phyloP scores from a whole-genome alignment of 2,329 filamentous ascomycete species.

The Diaporthe humulicola region DNA sequence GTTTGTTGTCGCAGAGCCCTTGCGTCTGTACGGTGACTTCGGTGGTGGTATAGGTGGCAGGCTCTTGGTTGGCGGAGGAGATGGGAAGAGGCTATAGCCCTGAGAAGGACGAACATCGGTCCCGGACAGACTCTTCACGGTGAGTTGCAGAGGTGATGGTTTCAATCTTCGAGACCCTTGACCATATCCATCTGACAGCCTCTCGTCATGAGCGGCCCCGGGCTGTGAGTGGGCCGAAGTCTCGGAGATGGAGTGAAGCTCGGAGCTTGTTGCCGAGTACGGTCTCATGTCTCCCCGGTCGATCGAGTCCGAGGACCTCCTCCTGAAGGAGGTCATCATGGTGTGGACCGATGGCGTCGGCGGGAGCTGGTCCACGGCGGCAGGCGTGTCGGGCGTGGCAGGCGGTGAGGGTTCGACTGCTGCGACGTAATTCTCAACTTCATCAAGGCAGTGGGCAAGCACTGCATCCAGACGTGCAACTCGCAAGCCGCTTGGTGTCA shows the following conservation, averaged over 20 bases:
- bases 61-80: constrained; percentile 36
- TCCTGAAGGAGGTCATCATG: constrained; percentile 32
- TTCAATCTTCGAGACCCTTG: neutral
- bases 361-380: neutral
- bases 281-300: constrained; percentile 6
- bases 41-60: constrained; percentile 37
- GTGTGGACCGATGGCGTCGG: constrained; percentile 30
- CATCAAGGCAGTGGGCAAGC: constrained; percentile 34
- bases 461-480: constrained; percentile 10
- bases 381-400: constrained; percentile 2
- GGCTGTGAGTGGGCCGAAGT: neutral
- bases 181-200: neutral
- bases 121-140: neutral
- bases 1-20: neutral
- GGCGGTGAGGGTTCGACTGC: neutral
- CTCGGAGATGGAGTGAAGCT: constrained; percentile 25
- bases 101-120: neutral
- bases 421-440: constrained; percentile 27
- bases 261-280: constrained; percentile 6
- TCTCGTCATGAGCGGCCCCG: constrained; percentile 11
- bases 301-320: neutral
- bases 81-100: constrained; percentile 37
- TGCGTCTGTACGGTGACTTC: constrained; percentile 25
- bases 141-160: neutral
- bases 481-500: constrained; percentile 11